Base-by-base conservation (phyloP, 2,329 filamentous ascomycete genomes). In the Rhynchosporium graminicola region DNA sequence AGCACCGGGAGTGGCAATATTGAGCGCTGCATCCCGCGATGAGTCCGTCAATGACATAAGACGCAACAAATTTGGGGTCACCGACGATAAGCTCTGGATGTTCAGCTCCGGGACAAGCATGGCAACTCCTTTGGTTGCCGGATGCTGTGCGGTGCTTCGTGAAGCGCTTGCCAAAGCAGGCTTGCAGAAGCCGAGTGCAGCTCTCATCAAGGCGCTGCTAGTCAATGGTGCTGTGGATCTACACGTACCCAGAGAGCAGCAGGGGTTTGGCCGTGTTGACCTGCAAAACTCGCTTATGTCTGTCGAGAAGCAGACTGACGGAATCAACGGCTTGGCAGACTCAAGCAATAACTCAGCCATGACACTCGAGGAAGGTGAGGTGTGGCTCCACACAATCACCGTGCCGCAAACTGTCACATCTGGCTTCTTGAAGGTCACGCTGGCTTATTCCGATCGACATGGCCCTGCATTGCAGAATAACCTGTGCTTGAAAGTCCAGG, bases 121-220 rank as follows among this genome's bases (percentile, higher is more conserved):
- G 51, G 51, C 51, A 33, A 38, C 51, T 54, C 51, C 51, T 36
- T 31, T 36, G 12, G 51, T 54, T 54, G 51, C 51, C 58, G 51
- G 51, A 15, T 46, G 43, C 20, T 15, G 13, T 15, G 43, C 43
- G 6, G 43, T 46, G 7, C 20, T 46, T 15, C 12, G 43, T 9
- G 7, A 46, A 26, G 20, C 43, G 6, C 20, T 15, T 15, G 43
- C 20, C 2, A 7, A 46, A 1, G 5, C 10, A 12, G 43, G 43
- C 10, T 7, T 40, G 6, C 7, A 15, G 10, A 7, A 46, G 13
- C 43, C 43, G 20, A 46, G 43, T 26, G 43, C 43, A 5, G 43
- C 43, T n/a, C 43, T 46, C 9, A 46, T 46, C 12, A 46, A 46
- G 43, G 12, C 13, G 10, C 43, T 46, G 5, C 20, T 46, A n/a